Evolutionary conservation across 2,329 filamentous ascomycete genomes (phyloP).

Genomic region (Cercospora nicotianae): DNA sequence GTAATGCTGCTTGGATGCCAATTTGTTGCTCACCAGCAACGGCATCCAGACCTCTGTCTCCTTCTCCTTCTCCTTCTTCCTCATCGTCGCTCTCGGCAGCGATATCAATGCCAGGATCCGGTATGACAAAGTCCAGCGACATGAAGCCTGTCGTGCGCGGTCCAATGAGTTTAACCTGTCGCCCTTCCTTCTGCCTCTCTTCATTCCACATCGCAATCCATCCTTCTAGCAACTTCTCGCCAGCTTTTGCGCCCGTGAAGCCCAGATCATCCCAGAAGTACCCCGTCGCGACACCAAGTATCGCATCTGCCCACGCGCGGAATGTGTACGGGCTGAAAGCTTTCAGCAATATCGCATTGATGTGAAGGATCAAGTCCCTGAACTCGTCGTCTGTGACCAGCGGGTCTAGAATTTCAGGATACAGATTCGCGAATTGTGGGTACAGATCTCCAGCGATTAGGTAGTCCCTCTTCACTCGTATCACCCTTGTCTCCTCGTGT

Average conservation of each 20-base stretch:
- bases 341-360: constrained; percentile 75
- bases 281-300: constrained; percentile 78
- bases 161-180: constrained; percentile 72
- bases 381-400: constrained; percentile 85
- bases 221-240: constrained; percentile 67
- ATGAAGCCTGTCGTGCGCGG: constrained; percentile 84
- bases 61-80: constrained; percentile 26
- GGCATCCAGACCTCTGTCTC: constrained; percentile 14
- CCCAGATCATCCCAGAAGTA: constrained; percentile 96
- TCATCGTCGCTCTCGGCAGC: constrained; percentile 28
- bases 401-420: constrained; percentile 92
- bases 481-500: constrained; percentile 78
- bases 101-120: constrained; percentile 67
- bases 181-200: constrained; percentile 58
- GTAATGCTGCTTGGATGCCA: background rate
- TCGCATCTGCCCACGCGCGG: constrained; percentile 75
- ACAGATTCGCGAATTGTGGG: constrained; percentile 90
- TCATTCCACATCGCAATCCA: constrained; percentile 88
- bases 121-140: constrained; percentile 79
- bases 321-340: constrained; percentile 76
- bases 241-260: constrained; percentile 70
- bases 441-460: constrained; percentile 84
- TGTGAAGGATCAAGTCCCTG: constrained; percentile 72
- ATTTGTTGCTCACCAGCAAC: background rate
- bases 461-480: constrained; percentile 87